Evolutionary conservation across 1,284 basidiomycete species (phyloP), one percentile per base, ranked within the genome.

Genomic region (Thecaphora frezii): DNA sequence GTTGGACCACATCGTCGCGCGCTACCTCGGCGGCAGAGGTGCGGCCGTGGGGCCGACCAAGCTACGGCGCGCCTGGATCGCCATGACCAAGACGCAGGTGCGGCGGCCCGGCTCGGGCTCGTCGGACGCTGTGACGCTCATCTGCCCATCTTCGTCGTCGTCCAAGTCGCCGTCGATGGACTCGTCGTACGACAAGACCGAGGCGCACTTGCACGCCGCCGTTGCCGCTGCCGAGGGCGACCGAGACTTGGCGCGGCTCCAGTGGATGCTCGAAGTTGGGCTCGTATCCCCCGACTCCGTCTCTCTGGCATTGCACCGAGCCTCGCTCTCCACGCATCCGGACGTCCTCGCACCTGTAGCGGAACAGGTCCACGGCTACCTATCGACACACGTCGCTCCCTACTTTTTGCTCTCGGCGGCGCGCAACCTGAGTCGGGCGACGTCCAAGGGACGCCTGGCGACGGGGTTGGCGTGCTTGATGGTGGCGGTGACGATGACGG

Each of bases 231-330:
- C 48, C 53, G 16, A 58, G 52, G 44, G 47, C 57, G 46, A n/a
- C n/a, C n/a, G n/a, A n/a, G n/a, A n/a, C n/a, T n/a, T n/a, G n/a
- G 52, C 61, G 5, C 63, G 68, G 12, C 56, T 73, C 13, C 48
- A 48, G 24, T 73, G 70, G 70, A 66, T 70, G 64, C 44, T 69
- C 51, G 65, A 68, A 36, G 47, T 70, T 13, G 70, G 70, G 4
- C 57, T 73, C 18, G 37, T 73, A 24, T 63, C 61, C 1, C 67
- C 70, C 24, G 45, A 42, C 23, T 44, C 52, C 16, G 18, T 73
- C 19, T 44, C 58, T 18, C 52, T 60, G 2, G 49, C 56, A 9
- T 30, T 70, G 28, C 51, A 53, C 19, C 54, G 61, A 46, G 60
- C 61, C 33, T 49, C 55, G 37, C 51, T 56, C 36, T 61, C 67